Base-by-base conservation (phyloP, 2,329 filamentous ascomycete species). In the Aspergillus sp. region DNA sequence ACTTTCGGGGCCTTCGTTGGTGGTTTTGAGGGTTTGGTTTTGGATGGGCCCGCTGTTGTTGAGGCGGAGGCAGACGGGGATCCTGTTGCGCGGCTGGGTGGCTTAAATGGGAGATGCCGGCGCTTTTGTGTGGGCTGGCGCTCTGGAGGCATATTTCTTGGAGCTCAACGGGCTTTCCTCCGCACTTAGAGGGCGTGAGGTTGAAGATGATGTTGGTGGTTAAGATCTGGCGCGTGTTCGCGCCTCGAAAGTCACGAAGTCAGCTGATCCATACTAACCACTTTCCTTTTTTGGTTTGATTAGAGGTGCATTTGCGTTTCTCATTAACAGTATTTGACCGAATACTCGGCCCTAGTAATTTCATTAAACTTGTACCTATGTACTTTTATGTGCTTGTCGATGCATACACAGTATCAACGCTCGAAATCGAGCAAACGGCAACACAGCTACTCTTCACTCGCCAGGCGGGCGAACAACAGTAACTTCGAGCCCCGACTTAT, bases 21-120 rank as follows among this genome's bases (percentile, higher is more conserved):
- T 56, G 53, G 24, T 61, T 66, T 66, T 30, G 66, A 12, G 33
- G 54, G 8, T 58, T 56, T 48, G n/a, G 56, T 17, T 59, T 46
- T 27, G 62, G 50, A 50, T 61, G 59, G 19, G 67, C 68, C 58
- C 66, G 64, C 64, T 30, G 64, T 65, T 27, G 59, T 64, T 41
- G 66, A 53, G n/a, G n/a, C 40, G 7, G 40, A n/a, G 13, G 40
- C 27, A 19, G 47, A 40, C 15, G 47, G 27, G 27, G 46, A 50
- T 4, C 22, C 39, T 30, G 68, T 62, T 22, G 70, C 65, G 47
- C 70, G 69, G 49, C 77, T 72, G 3, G 77, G 77, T 39, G 77
- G 75, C 4, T 79, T 79, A 68, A 79, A 79, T n/a, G 76, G 74
- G 17, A 76, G 73, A 13, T 66, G 69, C 52, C 71, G 68, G 48